Evolutionary conservation across 2,329 filamentous ascomycete species (phyloP).

Genomic region (Monosporascus cannonballus): DNA sequence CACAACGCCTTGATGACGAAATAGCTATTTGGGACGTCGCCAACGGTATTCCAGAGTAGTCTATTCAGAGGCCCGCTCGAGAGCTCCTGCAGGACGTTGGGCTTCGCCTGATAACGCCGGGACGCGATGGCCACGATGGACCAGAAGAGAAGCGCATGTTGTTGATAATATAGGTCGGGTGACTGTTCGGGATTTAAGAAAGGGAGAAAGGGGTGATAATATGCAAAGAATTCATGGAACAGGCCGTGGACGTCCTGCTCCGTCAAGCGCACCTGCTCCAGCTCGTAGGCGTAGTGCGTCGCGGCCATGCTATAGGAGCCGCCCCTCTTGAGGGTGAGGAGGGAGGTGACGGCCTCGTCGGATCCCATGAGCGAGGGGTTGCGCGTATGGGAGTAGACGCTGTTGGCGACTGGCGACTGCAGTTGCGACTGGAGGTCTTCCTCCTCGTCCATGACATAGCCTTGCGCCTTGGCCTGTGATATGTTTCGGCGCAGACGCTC

Average conservation of each 20-base stretch:
- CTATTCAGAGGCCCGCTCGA: constrained; percentile 60
- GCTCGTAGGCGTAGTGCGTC: constrained; percentile 52
- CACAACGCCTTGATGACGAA: constrained; percentile 78
- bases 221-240: constrained; percentile 69
- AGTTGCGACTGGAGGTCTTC: constrained; percentile 49
- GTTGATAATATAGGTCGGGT: constrained; percentile 69
- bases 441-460: constrained; percentile 48
- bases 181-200: constrained; percentile 62
- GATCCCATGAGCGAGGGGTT: constrained; percentile 62
- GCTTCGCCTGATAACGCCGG: constrained; percentile 60
- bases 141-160: constrained; percentile 82
- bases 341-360: constrained; percentile 61
- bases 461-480: constrained; percentile 52
- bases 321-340: constrained; percentile 60
- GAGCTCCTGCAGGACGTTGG: constrained; percentile 59
- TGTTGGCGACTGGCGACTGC: constrained; percentile 53
- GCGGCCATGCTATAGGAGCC: constrained; percentile 52
- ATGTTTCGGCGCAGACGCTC: constrained; percentile 59
- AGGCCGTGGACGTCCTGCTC: constrained; percentile 58
- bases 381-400: constrained; percentile 52
- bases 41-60: constrained; percentile 71
- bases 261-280: constrained; percentile 59
- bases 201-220: constrained; percentile 72
- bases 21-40: constrained; percentile 71
- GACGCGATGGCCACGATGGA: constrained; percentile 70